These are phyloP conservation scores for Trypanosoma cruzi DNA, from an alignment of 208 protist species.

Conservation along the genomic window DNA sequence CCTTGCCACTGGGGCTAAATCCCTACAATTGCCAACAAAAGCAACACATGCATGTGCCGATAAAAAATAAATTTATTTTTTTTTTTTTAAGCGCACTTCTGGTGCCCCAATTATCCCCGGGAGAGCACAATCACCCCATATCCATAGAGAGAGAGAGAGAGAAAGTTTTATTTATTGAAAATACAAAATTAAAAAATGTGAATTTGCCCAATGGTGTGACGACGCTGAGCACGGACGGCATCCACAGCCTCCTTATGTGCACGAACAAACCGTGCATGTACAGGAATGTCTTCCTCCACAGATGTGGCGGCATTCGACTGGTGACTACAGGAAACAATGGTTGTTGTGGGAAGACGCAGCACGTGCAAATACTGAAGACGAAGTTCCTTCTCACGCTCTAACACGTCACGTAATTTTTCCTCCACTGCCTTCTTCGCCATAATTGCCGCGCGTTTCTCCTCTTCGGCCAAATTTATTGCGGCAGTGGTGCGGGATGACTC, in stretches of 20 bases:
- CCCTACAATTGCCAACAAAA: not conserved
- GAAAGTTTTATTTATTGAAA: not conserved
- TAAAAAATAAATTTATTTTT: not conserved
- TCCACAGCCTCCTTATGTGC: slow-evolving; percentile 77
- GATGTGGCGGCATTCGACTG: not conserved
- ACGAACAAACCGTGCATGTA: slow-evolving; percentile 77
- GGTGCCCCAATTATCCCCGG: too few relatives aligned
- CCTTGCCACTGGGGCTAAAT: not conserved
- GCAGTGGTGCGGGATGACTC: not conserved
- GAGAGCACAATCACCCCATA: too few relatives aligned
- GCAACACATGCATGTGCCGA: not conserved
- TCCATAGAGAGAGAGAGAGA: not conserved
- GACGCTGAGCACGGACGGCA: slow-evolving; percentile 48
- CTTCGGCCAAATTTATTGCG: slow-evolving; percentile 2
- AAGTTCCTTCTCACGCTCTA: slow-evolving; percentile 37
- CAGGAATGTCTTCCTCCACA: slow-evolving; percentile 46
- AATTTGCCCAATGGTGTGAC: not conserved
- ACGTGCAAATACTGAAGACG: slow-evolving; percentile 50
- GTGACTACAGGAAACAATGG: slow-evolving; percentile 22
- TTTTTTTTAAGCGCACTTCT: too few relatives aligned
- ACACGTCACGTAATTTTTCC: slow-evolving; percentile 11
- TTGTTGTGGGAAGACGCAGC: slow-evolving; percentile 60
- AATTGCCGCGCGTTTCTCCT: slow-evolving; percentile 12
- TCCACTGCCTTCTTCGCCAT: slow-evolving; percentile 6
- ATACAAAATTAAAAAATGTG: not conserved